Evolutionary conservation across 2,329 filamentous ascomycete genomes (phyloP).

Genomic region (Macrophomina tecta): DNA sequence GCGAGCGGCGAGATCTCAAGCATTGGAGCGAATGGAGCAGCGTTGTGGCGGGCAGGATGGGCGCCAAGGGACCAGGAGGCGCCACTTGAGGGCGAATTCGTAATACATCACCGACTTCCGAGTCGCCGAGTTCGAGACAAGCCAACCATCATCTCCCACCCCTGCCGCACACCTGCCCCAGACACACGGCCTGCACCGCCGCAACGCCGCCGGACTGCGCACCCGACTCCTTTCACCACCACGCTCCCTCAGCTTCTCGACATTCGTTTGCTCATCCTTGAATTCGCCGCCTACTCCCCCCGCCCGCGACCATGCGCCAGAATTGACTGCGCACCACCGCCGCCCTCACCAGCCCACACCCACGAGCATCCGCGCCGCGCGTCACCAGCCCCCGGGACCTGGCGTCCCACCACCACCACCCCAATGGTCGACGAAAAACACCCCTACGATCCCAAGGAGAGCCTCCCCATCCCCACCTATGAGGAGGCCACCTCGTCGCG

Average conservation of each 20-base stretch:
- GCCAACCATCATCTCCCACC: conserved; percentile 12
- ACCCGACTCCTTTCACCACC: conserved; percentile 20
- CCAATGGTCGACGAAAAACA: conserved; percentile 49
- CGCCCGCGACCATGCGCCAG: conserved; percentile 26
- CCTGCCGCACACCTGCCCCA: conserved; percentile 11
- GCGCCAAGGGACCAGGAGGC: conserved; percentile 22
- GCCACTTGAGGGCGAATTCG: conserved; percentile 23
- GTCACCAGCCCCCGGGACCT: conserved; percentile 31
- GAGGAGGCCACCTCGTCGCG: conserved; percentile 76
- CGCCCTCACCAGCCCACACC: background rate
- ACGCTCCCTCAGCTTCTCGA: conserved; percentile 7
- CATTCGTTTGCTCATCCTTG: conserved; percentile 15
- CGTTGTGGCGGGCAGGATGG: background rate
- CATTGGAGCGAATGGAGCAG: conserved; percentile 10
- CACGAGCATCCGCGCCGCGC: conserved; percentile 15
- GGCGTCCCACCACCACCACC: conserved; percentile 29
- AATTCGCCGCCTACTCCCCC: background rate
- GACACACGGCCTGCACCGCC: conserved; percentile 20
- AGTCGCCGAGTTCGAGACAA: conserved; percentile 24
- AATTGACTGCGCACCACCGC: conserved; percentile 20
- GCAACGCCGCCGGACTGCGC: conserved; percentile 22
- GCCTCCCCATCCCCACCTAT: conserved; percentile 79
- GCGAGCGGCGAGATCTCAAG: background rate
- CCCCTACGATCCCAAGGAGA: conserved; percentile 51
- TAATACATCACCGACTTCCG: conserved; percentile 20